Conservation (phyloP, 1,139 yeast species). For the Geotrichum siamense region DNA sequence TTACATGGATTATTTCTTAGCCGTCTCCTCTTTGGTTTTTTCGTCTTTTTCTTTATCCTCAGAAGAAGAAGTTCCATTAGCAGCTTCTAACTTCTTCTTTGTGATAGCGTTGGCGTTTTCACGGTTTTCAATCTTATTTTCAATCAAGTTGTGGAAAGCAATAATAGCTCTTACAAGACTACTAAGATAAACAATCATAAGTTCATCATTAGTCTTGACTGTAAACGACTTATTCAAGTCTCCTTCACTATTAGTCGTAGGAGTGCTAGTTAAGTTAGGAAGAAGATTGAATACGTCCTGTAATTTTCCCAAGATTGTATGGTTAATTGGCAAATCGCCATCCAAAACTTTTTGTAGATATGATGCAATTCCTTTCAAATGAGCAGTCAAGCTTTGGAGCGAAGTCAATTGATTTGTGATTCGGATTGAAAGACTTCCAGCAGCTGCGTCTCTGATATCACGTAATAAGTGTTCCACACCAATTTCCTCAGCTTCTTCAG, state of each 20-base stretch:
- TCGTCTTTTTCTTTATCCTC: constrained; percentile 10
- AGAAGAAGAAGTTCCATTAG: constrained; percentile 5
- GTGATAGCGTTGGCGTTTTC: constrained; percentile 15
- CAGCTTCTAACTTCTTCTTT: constrained; percentile 17
- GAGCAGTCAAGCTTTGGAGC: constrained; percentile 75
- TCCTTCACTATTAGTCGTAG: constrained; percentile 10
- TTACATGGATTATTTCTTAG: neutral
- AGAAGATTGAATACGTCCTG: constrained; percentile 91
- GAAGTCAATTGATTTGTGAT: constrained; percentile 87
- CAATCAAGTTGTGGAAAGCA: constrained; percentile 94
- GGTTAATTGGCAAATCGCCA: constrained; percentile 77
- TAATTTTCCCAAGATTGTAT: constrained; percentile 80
- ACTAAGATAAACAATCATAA: constrained; percentile 87
- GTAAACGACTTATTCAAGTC: constrained; percentile 71
- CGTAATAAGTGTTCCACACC: constrained; percentile 95
- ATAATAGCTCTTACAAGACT: constrained; percentile 89
- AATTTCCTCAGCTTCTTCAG: constrained; percentile 98
- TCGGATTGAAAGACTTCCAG: constrained; percentile 80
- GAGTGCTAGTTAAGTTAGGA: constrained; percentile 58
- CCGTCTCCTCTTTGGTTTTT: constrained; percentile 2
- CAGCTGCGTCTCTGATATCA: constrained; percentile 94
- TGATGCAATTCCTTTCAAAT: constrained; percentile 67
- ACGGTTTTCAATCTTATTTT: constrained; percentile 77
- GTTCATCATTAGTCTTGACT: constrained; percentile 87
- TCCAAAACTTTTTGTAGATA: constrained; percentile 71